These are phyloP conservation scores for Cytospora mali DNA, from an alignment of 2,329 filamentous ascomycete species.

Conservation along the genomic window DNA sequence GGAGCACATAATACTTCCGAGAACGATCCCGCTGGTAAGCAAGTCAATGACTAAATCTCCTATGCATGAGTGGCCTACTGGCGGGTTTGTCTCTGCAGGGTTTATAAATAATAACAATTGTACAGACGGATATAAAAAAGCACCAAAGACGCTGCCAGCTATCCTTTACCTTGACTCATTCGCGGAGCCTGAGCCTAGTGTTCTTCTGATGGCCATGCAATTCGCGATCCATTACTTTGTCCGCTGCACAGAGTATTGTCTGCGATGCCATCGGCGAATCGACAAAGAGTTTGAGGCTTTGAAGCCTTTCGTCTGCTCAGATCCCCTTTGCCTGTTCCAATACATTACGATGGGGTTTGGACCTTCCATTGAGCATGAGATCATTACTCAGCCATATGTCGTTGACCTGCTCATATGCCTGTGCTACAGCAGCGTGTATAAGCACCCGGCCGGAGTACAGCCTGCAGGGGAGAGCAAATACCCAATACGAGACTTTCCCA, in stretches of 20 bases:
- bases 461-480: slow-evolving; percentile 22
- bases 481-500: slow-evolving; percentile 48
- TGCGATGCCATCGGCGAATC: slow-evolving; percentile 77
- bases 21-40: neutral
- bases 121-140: slow-evolving; percentile 16
- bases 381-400: slow-evolving; percentile 75
- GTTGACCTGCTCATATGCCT: slow-evolving; percentile 85
- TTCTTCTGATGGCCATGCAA: slow-evolving; percentile 67
- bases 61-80: slow-evolving; percentile 23
- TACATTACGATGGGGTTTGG: slow-evolving; percentile 87
- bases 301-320: slow-evolving; percentile 78
- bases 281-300: slow-evolving; percentile 67
- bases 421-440: slow-evolving; percentile 63
- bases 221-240: slow-evolving; percentile 77
- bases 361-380: slow-evolving; percentile 82
- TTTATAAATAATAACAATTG: neutral
- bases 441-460: neutral
- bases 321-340: slow-evolving; percentile 79
- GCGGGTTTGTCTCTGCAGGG: slow-evolving; percentile 26
- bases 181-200: slow-evolving; percentile 42
- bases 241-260: slow-evolving; percentile 82
- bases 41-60: slow-evolving; percentile 34
- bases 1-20: neutral
- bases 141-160: neutral
- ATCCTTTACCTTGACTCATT: slow-evolving; percentile 15